Evolutionary conservation across 225 moss, liverwort and hornwort species (phyloP), one percentile per base, ranked within the genome.

Genomic region (Anthoceros angustus): DNA sequence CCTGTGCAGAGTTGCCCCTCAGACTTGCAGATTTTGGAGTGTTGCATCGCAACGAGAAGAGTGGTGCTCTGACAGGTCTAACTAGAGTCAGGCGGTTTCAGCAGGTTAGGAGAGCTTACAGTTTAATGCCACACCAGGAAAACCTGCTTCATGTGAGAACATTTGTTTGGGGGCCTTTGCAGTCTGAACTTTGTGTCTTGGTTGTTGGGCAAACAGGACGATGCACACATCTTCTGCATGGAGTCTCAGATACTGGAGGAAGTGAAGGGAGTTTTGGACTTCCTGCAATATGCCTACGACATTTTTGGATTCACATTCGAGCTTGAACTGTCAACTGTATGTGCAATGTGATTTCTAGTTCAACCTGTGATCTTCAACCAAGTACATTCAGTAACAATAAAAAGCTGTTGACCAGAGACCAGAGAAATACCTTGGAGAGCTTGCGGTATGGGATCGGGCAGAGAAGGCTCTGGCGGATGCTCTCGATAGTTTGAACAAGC

Each of bases 161-260:
- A 18, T 46, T 1, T 1, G 45, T 1, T 15, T 18, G 55, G 55
- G 4, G 55, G 0, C 55, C 32, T 1, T 4, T 32, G 32, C 32
- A 32, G 32, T 1, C 32, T 32, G 32, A 32, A 32, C 32, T 15
- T 12, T 67, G 39, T 42, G 12, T 42, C 11, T 48, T 68, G 50
- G 48, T n/a, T 45, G 11, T 2, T 2, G 41, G 10, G 68, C 18
- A 60, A 64, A 43, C 77, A 82, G 81, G 95, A 98, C 39, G 95
- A 98, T 77, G 95, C 91, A 63, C 95, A 98, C 69, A 98, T 98
- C 23, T 98, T 98, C 67, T 91, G 95, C 72, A 75, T 83, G 95
- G 95, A 98, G 63, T 87, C 86, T 25, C 89, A 90, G 88, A 46
- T 91, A 70, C 41, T 78, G 18, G 80, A 78, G 5, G 94, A 94